Evolutionary conservation across 495 filamentous ascomycete genomes (phyloP).

Genomic region (Neurospora tetrasperma): DNA sequence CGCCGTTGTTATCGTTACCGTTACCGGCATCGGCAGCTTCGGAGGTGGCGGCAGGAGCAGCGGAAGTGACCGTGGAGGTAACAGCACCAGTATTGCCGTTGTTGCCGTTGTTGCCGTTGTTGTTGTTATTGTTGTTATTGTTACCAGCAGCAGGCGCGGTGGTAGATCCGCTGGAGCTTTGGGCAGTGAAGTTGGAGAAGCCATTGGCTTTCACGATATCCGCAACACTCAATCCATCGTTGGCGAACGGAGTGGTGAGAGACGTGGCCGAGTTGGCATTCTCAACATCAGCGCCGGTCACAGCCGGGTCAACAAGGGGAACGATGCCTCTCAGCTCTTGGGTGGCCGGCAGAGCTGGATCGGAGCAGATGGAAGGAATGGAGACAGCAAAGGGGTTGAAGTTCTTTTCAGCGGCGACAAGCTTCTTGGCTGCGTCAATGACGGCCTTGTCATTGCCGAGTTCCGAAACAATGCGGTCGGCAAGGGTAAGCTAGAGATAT

Average conservation of each 20-base stretch:
- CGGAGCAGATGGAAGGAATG: slow-evolving; percentile 47
- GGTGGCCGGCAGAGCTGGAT: slow-evolving; percentile 46
- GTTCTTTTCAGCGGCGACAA: slow-evolving; percentile 59
- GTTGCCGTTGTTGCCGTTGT: neutral
- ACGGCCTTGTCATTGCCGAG: slow-evolving; percentile 43
- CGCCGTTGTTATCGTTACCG: slow-evolving; percentile 5
- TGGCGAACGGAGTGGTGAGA: slow-evolving; percentile 38
- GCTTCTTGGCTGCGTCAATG: slow-evolving; percentile 44
- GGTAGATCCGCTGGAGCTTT: slow-evolving; percentile 24
- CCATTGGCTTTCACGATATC: slow-evolving; percentile 43
- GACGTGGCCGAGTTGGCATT: slow-evolving; percentile 44
- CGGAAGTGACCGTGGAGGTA: slow-evolving; percentile 10
- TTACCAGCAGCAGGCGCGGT: slow-evolving; percentile 9
- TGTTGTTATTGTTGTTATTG: neutral
- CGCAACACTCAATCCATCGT: slow-evolving; percentile 44
- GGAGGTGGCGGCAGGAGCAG: slow-evolving; percentile 10
- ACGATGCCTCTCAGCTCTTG: slow-evolving; percentile 47
- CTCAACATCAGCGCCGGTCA: slow-evolving; percentile 39
- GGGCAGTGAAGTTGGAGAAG: slow-evolving; percentile 45
- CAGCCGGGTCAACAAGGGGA: slow-evolving; percentile 49
- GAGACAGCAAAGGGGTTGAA: slow-evolving; percentile 49
- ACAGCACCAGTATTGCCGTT: slow-evolving; percentile 9
- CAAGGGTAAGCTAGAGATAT: slow-evolving; percentile 37
- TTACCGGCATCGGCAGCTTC: slow-evolving; percentile 4
- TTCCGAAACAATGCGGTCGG: slow-evolving; percentile 46